Conservation (phyloP, 1,284 basidiomycete species). For the Coriolopsis trogii region DNA sequence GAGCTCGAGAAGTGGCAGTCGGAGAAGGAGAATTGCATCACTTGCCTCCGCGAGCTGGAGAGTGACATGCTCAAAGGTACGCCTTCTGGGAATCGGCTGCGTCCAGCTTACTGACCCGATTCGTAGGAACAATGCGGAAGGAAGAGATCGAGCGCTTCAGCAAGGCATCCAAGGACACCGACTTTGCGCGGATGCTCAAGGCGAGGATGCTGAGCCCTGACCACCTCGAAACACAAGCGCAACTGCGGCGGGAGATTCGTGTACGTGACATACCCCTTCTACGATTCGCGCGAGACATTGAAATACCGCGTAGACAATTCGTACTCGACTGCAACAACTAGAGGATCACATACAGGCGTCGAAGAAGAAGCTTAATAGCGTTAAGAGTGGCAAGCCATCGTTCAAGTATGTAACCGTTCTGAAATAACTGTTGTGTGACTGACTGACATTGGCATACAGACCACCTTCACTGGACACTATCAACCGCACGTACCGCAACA, state of each 20-base stretch:
- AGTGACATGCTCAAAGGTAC: constrained; percentile 70
- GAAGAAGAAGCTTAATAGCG: constrained; percentile 69
- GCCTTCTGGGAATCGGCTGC: neutral
- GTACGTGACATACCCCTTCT: constrained; percentile 44
- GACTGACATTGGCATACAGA: constrained; percentile 39
- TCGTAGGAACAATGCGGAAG: constrained; percentile 66
- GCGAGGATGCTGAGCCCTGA: constrained; percentile 86
- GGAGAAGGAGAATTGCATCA: constrained; percentile 43
- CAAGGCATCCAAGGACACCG: constrained; percentile 73
- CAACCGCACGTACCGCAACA: constrained; percentile 83
- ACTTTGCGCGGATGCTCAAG: constrained; percentile 81
- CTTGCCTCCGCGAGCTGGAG: constrained; percentile 55
- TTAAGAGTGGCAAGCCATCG: constrained; percentile 63
- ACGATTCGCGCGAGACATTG: neutral
- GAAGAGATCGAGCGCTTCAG: constrained; percentile 79
- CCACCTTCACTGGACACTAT: constrained; percentile 84
- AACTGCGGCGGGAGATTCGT: constrained; percentile 69
- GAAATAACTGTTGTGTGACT: neutral
- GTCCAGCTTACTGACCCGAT: neutral
- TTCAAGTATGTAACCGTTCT: constrained; percentile 56
- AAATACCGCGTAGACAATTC: constrained; percentile 50
- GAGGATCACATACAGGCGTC: constrained; percentile 72
- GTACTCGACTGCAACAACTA: constrained; percentile 75
- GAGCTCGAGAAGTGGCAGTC: constrained; percentile 57
- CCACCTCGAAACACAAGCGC: constrained; percentile 80